These are phyloP conservation scores for Cytospora leucostoma DNA, from an alignment of 2,329 filamentous ascomycete species.

Conservation along the genomic window DNA sequence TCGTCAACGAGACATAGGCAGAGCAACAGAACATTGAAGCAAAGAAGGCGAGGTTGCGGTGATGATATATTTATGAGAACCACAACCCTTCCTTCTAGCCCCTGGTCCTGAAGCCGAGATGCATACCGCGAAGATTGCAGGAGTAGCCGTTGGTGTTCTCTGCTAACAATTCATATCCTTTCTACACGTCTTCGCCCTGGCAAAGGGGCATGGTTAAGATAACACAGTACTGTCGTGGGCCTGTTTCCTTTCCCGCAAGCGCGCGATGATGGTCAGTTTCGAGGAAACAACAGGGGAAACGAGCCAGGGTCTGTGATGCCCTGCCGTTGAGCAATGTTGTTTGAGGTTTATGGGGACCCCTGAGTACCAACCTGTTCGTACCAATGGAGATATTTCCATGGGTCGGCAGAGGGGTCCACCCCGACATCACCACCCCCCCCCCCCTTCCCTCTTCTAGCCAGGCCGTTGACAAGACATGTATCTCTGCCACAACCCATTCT, in stretches of 20 bases:
- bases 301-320: constrained; percentile 21
- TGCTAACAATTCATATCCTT: constrained; percentile 2
- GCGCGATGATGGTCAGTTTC: constrained; percentile 19
- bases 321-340: constrained; percentile 14
- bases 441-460: neutral
- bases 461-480: neutral
- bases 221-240: constrained; percentile 14
- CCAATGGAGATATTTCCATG: constrained; percentile 27
- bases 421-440: neutral
- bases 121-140: constrained; percentile 22
- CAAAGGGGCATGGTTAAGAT: constrained; percentile 7
- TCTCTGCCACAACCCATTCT: neutral
- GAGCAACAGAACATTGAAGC: constrained; percentile 14
- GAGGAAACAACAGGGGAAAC: constrained; percentile 22
- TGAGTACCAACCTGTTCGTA: constrained; percentile 5
- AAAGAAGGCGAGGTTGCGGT: neutral
- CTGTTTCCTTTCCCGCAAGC: constrained; percentile 16
- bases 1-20: constrained; percentile 20
- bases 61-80: constrained; percentile 22
- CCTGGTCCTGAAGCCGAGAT: constrained; percentile 12
- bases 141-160: constrained; percentile 21
- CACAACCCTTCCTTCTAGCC: neutral
- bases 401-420: neutral
- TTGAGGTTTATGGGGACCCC: constrained; percentile 23
- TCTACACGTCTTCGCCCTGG: neutral